Evolutionary conservation across 768 basidiomycete genomes (phyloP).

Genomic region (Lentinula boryana): DNA sequence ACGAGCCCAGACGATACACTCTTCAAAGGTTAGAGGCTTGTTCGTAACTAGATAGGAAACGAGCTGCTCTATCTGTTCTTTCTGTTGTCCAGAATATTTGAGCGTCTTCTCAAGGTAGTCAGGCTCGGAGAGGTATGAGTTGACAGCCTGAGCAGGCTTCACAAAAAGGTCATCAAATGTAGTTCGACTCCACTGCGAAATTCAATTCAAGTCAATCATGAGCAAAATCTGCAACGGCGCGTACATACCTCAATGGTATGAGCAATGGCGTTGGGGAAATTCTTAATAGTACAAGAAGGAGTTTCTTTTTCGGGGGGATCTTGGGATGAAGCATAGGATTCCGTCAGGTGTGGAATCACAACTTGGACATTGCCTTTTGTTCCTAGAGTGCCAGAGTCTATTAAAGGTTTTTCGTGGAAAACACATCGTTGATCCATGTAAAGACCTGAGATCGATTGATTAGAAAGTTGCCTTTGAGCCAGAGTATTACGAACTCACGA

Average conservation of each 20-base stretch:
- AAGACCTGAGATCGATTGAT: slow-evolving; percentile 46
- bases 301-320: slow-evolving; percentile 98
- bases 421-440: slow-evolving; percentile 99
- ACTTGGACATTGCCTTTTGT: slow-evolving; percentile 98
- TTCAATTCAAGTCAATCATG: neutral
- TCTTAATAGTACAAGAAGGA: slow-evolving; percentile 96
- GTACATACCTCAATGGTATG: slow-evolving; percentile 88
- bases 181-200: slow-evolving; percentile 79
- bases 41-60: slow-evolving; percentile 84
- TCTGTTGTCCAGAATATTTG: slow-evolving; percentile 88
- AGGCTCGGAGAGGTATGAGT: slow-evolving; percentile 94
- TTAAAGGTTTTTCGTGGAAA: slow-evolving; percentile 90
- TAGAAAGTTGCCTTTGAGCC: neutral
- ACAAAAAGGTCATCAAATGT: slow-evolving; percentile 92
- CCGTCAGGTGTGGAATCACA: slow-evolving; percentile 88
- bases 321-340: slow-evolving; percentile 96
- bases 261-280: slow-evolving; percentile 96
- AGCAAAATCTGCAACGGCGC: neutral
- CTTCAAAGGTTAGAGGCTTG: slow-evolving; percentile 93
- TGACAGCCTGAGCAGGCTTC: slow-evolving; percentile 90
- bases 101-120: slow-evolving; percentile 89
- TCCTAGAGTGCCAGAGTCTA: slow-evolving; percentile 96
- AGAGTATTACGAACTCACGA: slow-evolving; percentile 44
- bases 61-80: slow-evolving; percentile 85
- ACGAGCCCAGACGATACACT: slow-evolving; percentile 96